phyloP scores from a whole-genome alignment of 164 flowering plant genomes.

The grape (Vitis vinifera) region DNA sequence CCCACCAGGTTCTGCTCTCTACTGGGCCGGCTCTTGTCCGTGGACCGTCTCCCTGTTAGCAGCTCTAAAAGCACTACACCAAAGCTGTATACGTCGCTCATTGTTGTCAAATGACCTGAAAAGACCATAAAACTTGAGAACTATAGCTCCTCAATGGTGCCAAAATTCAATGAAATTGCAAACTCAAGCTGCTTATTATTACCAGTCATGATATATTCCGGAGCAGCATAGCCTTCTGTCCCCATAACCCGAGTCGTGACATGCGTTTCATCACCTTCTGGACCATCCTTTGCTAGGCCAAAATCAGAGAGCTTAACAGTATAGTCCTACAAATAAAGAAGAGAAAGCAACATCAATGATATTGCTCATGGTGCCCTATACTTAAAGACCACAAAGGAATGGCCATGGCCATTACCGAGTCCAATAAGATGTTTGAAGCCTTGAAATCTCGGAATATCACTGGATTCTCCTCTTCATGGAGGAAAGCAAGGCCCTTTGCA shows the following conservation, averaged over 20 bases:
- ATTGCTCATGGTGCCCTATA: neutral
- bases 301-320: conserved; percentile 85
- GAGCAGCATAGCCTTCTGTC: conserved; percentile 92
- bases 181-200: neutral
- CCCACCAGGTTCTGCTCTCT: conserved; percentile 67
- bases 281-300: conserved; percentile 87
- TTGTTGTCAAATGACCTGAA: conserved; percentile 84
- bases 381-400: neutral
- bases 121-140: neutral
- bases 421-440: conserved; percentile 79
- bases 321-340: conserved; percentile 53
- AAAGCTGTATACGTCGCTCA: conserved; percentile 85
- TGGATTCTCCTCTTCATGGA: conserved; percentile 75
- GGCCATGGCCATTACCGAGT: conserved; percentile 42
- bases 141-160: neutral
- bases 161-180: neutral
- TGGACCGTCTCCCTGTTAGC: conserved; percentile 61
- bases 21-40: conserved; percentile 58
- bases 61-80: conserved; percentile 88
- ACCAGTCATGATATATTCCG: conserved; percentile 83
- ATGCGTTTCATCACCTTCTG: conserved; percentile 71
- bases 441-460: conserved; percentile 87
- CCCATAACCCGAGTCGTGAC: conserved; percentile 85
- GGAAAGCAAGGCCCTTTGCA: conserved; percentile 83
- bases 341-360: neutral